Conservation (phyloP, 148 eudicot genomes). For the Dysphania ambrosioides region DNA sequence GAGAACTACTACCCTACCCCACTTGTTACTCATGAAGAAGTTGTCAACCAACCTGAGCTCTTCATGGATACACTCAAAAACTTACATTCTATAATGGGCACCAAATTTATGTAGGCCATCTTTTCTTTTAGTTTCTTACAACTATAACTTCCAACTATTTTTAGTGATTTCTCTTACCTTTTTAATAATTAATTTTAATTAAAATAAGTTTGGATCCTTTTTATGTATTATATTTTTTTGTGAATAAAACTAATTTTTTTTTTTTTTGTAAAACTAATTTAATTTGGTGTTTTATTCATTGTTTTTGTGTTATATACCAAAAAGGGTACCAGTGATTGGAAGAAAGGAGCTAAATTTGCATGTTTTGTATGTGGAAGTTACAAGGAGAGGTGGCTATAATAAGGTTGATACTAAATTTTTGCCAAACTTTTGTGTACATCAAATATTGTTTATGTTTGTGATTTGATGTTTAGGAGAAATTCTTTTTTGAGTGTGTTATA, state of each 20-base stretch:
- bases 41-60: constrained; percentile 39
- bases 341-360: constrained; percentile 60
- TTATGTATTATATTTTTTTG: no score
- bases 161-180: no score
- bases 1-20: constrained; percentile 35
- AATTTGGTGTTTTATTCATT: no score
- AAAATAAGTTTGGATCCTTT: no score
- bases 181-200: no score
- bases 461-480: not conserved
- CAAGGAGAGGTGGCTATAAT: constrained; percentile 59
- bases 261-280: no score
- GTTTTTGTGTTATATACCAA: not conserved
- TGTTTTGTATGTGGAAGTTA: constrained; percentile 56
- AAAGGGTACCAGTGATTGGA: constrained; percentile 71
- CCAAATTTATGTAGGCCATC: constrained; percentile 43
- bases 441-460: no score
- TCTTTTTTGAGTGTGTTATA: constrained; percentile 9
- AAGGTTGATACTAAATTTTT: constrained; percentile 48
- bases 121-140: no score
- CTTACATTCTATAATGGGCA: constrained; percentile 43
- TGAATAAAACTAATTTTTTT: no score
- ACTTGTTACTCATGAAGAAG: constrained; percentile 50
- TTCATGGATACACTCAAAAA: constrained; percentile 51
- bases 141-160: no score
- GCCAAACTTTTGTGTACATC: not conserved